Evolutionary conservation across 2,329 filamentous ascomycete species (phyloP).

Genomic region (Monilinia fructigena): DNA sequence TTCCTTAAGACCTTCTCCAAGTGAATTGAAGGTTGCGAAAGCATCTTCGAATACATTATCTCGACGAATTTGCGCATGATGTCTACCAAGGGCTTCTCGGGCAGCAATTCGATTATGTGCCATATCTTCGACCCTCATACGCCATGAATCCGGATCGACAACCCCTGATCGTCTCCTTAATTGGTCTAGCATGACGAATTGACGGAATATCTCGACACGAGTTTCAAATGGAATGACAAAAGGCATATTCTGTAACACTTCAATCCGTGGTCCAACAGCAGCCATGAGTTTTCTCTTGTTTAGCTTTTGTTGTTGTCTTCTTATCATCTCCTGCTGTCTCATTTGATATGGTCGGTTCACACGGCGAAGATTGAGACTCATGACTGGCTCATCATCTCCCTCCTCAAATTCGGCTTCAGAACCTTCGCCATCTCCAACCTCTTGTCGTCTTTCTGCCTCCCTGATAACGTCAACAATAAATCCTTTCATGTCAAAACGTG

Average conservation of each 20-base stretch:
- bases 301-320: conserved; percentile 62
- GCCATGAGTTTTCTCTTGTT: conserved; percentile 72
- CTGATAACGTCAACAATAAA: conserved; percentile 84
- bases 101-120: conserved; percentile 26
- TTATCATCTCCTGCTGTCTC: conserved; percentile 60
- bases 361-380: conserved; percentile 47
- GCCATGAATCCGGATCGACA: conserved; percentile 73
- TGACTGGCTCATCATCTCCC: conserved; percentile 45
- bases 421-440: conserved; percentile 60
- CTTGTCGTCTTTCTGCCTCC: conserved; percentile 78
- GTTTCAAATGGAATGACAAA: conserved; percentile 94
- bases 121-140: conserved; percentile 51
- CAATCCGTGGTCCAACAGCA: conserved; percentile 78
- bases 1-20: conserved; percentile 84
- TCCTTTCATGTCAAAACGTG: conserved; percentile 79
- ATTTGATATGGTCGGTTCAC: conserved; percentile 62
- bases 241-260: conserved; percentile 92
- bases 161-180: conserved; percentile 67
- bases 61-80: conserved; percentile 78
- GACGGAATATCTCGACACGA: conserved; percentile 85
- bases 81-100: conserved; percentile 51
- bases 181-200: conserved; percentile 88
- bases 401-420: conserved; percentile 41
- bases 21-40: conserved; percentile 74
- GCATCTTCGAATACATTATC: conserved; percentile 83